phyloP scores from a whole-genome alignment of 2,329 filamentous ascomycete genomes.

The Epichloe hybrida region DNA sequence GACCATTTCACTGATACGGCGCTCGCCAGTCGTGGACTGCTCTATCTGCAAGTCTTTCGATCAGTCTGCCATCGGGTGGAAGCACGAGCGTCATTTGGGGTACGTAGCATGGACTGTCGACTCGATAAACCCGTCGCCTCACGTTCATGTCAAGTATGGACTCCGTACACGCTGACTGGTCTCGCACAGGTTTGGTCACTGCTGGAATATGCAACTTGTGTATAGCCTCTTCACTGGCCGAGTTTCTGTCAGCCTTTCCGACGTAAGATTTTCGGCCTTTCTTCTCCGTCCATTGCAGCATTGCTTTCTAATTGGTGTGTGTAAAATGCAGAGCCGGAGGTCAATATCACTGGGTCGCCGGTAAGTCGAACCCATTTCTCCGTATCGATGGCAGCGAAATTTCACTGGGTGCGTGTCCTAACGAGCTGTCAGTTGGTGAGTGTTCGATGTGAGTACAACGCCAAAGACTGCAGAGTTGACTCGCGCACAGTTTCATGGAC shows the following conservation, averaged over 20 bases:
- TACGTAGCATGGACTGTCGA: constrained; percentile 3
- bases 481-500: constrained; percentile 11
- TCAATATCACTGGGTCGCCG: constrained; percentile 61
- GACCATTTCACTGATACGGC: too few relatives aligned
- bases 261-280: constrained; percentile 14
- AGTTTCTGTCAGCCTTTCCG: constrained; percentile 52
- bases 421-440: neutral
- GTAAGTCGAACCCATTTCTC: constrained; percentile 13
- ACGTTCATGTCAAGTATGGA: too few relatives aligned
- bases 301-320: too few relatives aligned
- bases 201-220: constrained; percentile 22
- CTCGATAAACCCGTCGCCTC: too few relatives aligned
- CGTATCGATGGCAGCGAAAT: too few relatives aligned
- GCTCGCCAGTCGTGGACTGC: constrained; percentile 27
- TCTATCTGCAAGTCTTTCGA: constrained; percentile 29
- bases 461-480: neutral
- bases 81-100: constrained; percentile 61
- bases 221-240: constrained; percentile 52
- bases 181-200: constrained; percentile 14
- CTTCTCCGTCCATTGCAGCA: too few relatives aligned
- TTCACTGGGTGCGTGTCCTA: neutral
- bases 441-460: neutral
- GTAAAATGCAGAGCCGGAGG: constrained; percentile 29
- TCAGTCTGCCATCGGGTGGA: constrained; percentile 51
- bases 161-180: too few relatives aligned